Conservation (phyloP, 306 rosid species). For the Macrotyloma uniflorum region DNA sequence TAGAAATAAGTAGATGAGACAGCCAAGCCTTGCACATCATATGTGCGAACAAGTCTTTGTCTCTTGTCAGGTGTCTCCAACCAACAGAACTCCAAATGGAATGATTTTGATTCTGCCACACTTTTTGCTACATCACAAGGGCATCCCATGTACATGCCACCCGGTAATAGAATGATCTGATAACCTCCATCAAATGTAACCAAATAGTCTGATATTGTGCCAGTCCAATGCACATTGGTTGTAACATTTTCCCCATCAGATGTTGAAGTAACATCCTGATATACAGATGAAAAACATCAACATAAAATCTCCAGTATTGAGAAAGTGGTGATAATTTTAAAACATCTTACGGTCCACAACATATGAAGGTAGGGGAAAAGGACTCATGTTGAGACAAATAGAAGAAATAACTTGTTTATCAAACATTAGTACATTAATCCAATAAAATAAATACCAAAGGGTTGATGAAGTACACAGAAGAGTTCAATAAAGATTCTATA, state of each 20-base stretch:
- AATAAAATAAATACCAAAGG: slow-evolving; percentile 1
- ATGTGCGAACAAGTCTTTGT: slow-evolving; percentile 88
- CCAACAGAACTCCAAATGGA: slow-evolving; percentile 99
- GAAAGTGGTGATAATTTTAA: neutral
- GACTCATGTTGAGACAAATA: slow-evolving; percentile 1
- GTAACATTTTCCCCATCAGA: slow-evolving; percentile 56
- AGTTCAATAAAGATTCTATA: neutral
- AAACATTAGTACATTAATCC: neutral
- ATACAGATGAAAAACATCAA: slow-evolving; percentile 18
- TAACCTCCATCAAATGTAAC: slow-evolving; percentile 79
- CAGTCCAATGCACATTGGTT: slow-evolving; percentile 85
- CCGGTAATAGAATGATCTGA: slow-evolving; percentile 80
- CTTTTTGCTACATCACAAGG: slow-evolving; percentile 82
- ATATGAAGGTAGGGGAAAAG: neutral
- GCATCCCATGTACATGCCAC: slow-evolving; percentile 94
- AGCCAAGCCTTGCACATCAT: slow-evolving; percentile 89
- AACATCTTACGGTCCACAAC: neutral
- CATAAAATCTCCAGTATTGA: neutral
- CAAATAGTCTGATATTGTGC: slow-evolving; percentile 61
- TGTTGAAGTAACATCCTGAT: slow-evolving; percentile 74
- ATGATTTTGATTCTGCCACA: slow-evolving; percentile 68
- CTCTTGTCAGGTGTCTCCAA: slow-evolving; percentile 74
- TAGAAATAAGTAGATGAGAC: slow-evolving; percentile 87
- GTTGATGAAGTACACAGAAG: neutral
- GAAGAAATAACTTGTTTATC: slow-evolving; percentile 1